phyloP scores from a whole-genome alignment of 306 rosid species.

The Prosopis cineraria region DNA sequence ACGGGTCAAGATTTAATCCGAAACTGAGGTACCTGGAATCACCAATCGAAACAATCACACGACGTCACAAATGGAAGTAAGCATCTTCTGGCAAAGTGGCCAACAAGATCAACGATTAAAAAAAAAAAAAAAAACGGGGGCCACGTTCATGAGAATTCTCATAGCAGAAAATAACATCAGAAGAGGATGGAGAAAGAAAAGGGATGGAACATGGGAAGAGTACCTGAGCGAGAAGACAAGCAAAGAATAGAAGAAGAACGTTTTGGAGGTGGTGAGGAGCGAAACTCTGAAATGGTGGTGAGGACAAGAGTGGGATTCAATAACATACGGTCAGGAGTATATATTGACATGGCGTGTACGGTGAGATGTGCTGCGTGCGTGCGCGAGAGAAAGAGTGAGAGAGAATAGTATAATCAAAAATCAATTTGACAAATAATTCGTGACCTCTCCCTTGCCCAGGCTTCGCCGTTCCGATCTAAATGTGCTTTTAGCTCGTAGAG shows the following conservation, averaged over 20 bases:
- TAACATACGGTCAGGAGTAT: conserved; percentile 12
- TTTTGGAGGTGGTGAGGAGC: background rate
- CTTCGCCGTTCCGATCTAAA: background rate
- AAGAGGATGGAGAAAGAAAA: background rate
- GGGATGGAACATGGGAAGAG: background rate
- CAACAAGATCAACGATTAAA: background rate
- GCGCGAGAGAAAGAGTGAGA: background rate
- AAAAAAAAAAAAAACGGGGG: background rate
- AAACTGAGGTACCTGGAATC: background rate
- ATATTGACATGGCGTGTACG: conserved; percentile 29
- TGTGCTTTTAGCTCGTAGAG: background rate
- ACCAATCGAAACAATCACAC: background rate
- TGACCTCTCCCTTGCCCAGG: background rate
- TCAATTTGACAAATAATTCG: background rate
- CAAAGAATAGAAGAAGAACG: conserved; percentile 32
- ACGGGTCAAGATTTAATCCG: background rate
- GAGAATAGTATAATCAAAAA: background rate
- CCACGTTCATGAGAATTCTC: background rate
- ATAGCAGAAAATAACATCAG: background rate
- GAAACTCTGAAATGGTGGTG: conserved; percentile 22
- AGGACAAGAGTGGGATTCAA: conserved; percentile 40
- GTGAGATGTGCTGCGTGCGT: background rate
- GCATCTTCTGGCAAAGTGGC: background rate
- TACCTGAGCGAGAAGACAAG: conserved; percentile 49
- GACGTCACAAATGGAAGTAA: background rate